Base-by-base conservation (phyloP, 1,139 yeast genomes). In the Hyphopichia buzzinii region DNA sequence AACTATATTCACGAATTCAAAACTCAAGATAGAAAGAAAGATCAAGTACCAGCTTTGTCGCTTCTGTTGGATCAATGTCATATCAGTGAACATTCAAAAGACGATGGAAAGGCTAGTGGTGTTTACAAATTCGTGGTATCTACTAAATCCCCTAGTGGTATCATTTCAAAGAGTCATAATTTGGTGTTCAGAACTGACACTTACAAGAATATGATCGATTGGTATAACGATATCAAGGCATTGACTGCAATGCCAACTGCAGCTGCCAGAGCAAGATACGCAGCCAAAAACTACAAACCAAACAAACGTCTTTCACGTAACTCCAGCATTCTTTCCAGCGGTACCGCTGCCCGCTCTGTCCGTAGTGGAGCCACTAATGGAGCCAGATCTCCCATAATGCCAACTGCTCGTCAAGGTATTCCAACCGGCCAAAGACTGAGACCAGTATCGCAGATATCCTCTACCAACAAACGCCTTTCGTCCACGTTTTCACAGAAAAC, bases 121-220 rank as follows among this genome's bases (percentile, higher is more conserved):
- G 67, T 68, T 39, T 85, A 82, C 64, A 89, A 88, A 61, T 92
- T 92, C 62, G 85, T 88, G 15, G 69, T 92, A 42, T 77, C 77
- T 43, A 84, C 94, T 17, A 85, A 82, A 48, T 68, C 58, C 60
- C 81, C 84, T 47, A 78, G 78, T 46, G 89, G 90, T 8, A 54
- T 70, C 43, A 68, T 70, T 54, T 84, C 84, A 47, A 75, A 88
- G 52, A 86, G 88, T 35, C 97, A 90, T 62, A 89, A 88, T 52
- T 89, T 94, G 88, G 95, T 89, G 8, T 90, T 92, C 65, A 74
- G 96, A 50, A 83, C 95, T 17, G 90, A 85, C 52, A 77, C 84
- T 31, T 84, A 84, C 52, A 83, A 80, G 32, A 67, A 75, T 33
- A 84, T 89, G 90, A 79, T 84, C 52, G 77, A 73, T 19, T 92